These are phyloP conservation scores for Umbilicaria muhlenbergii DNA, from an alignment of 495 filamentous ascomycete species.

Conservation along the genomic window DNA sequence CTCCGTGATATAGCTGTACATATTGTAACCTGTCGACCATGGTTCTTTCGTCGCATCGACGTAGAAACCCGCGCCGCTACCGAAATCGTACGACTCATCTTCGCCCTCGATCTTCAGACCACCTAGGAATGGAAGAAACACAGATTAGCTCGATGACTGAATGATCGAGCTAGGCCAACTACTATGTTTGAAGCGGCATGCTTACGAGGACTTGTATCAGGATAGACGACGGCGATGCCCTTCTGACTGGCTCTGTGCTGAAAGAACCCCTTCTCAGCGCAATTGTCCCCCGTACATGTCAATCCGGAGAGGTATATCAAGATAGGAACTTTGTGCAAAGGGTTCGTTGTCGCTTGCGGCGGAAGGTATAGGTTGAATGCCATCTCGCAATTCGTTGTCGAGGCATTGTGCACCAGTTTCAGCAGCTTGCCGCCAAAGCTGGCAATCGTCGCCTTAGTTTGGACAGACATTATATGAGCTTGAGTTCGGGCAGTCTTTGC, in stretches of 20 bases:
- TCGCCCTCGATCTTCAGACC: conserved; percentile 67
- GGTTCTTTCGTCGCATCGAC: conserved; percentile 69
- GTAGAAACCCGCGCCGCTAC: conserved; percentile 85
- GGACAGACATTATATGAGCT: conserved; percentile 46
- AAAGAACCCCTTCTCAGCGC: conserved; percentile 92
- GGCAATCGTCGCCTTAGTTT: conserved; percentile 75
- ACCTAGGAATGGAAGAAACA: conserved; percentile 17
- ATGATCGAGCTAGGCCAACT: background rate
- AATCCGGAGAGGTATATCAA: conserved; percentile 91
- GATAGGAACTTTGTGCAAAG: conserved; percentile 51
- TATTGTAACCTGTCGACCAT: conserved; percentile 63
- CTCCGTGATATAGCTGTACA: conserved; percentile 77
- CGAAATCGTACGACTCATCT: conserved; percentile 79
- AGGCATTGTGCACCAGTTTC: conserved; percentile 75
- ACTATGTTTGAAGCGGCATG: conserved; percentile 2
- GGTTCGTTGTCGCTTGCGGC: conserved; percentile 31
- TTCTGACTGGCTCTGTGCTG: conserved; percentile 61
- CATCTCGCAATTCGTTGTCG: conserved; percentile 49
- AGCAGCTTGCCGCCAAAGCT: conserved; percentile 91
- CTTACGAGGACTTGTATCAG: conserved; percentile 82
- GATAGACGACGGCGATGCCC: conserved; percentile 80
- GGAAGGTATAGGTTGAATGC: conserved; percentile 53
- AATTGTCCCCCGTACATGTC: conserved; percentile 92
- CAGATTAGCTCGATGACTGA: background rate
- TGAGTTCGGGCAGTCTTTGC: too few species aligned